A percentile compares a stretch with the other conserved stretches of the same genome.
These are phyloP conservation scores for Ceratocystis diversiconidia DNA, from an alignment of 2,329 filamentous ascomycete species.

Conservation along the genomic window DNA sequence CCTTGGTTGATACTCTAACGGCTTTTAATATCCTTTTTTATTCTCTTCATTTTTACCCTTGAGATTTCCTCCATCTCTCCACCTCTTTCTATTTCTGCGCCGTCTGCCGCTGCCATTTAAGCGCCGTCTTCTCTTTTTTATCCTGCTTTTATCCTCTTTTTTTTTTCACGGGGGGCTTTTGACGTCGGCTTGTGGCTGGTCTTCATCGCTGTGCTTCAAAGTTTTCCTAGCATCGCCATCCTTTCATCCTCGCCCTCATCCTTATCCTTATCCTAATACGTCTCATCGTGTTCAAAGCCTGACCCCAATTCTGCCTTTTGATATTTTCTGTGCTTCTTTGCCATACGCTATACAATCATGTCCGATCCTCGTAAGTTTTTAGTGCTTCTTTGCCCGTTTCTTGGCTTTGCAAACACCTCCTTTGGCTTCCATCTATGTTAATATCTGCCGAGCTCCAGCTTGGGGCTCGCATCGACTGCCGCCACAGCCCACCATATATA, in stretches of 20 bases:
- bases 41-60: not conserved
- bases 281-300: not conserved
- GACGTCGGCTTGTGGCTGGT: not conserved
- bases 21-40: not conserved
- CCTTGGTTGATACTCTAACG: not conserved
- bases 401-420: not conserved
- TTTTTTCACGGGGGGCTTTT: not conserved
- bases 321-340: not conserved
- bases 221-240: not conserved
- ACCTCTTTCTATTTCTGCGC: not conserved
- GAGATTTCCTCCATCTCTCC: not conserved
- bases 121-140: not conserved
- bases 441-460: not conserved
- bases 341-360: slow-evolving; percentile 9
- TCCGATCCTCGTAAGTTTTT: slow-evolving; percentile 14
- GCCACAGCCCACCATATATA: not conserved
- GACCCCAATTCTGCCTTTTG: not conserved
- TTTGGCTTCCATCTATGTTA: not conserved
- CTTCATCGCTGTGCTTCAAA: slow-evolving; percentile 1
- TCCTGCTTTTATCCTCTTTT: not conserved
- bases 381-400: not conserved
- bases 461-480: not conserved
- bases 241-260: not conserved
- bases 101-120: not conserved
- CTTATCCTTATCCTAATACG: not conserved